Base-by-base conservation (phyloP, 2,329 filamentous ascomycete genomes). In the Cladosporium sp. region DNA sequence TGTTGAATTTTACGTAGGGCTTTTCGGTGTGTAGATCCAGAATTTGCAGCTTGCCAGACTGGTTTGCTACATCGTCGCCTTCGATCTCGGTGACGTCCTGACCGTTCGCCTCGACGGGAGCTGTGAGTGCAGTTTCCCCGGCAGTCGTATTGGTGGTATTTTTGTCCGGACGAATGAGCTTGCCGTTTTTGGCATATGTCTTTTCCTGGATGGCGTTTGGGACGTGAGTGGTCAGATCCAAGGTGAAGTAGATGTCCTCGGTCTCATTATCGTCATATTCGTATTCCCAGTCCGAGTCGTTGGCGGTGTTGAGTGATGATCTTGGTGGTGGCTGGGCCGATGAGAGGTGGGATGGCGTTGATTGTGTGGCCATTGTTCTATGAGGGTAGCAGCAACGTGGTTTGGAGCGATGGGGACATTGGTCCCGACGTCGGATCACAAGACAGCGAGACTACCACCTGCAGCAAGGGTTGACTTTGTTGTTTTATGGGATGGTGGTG, bases 1-100 rank as follows among this genome's bases (percentile, higher is more conserved):
- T 87, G 52, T 85, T 80, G 69, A 95, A 95, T 18, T 86, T 86
- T 53, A 96, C 78, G 22, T 96, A 73, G 0, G 92, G 92, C 43
- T 87, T 85, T 2, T 72, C 63, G 1, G 85, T 85, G 67, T 95
- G 86, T 3, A 96, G 76, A 22, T 89, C 89, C n/a, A 93, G 75
- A 43, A 96, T 84, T 63, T 96, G 89, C 5, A 96, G 51, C 13
- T 50, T 43, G 39, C 54, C 80, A 41, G 70, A 66, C 39, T 73
- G 68, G 52, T 29, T 53, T 45, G 52, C 52, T 40, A 54, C 52
- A 36, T n/a, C n/a, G 3, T 36, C 32, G 32, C 8, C 32, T 7
- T 36, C 53, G 43, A 9, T 12, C 3, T 41, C 37, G 7, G 27
- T 9, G 3, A 36, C 15, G 7, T 20, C 12, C 15, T 34, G 17